Evolutionary conservation across 345 rosid genomes (phyloP), one percentile per base, ranked within the genome.

Genomic region (Brassica nigra): DNA sequence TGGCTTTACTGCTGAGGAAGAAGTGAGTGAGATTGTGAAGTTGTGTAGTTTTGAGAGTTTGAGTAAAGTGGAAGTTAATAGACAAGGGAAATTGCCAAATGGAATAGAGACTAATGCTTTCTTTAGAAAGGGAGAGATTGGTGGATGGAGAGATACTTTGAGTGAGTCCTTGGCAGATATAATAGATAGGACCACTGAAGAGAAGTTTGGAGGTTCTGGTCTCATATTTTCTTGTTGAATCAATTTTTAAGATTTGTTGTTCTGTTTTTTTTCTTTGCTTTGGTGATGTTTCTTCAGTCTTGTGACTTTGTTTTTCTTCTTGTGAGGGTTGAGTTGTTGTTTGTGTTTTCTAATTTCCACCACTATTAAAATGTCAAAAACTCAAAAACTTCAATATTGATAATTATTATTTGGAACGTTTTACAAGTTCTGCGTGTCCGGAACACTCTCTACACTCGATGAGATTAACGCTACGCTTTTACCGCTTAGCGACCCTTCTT

Each of bases 401-500:
- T 37, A 10, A 37, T 8, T 37, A 37, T 10, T 37, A 8, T 8
- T 37, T 37, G 12, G 44, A 70, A 85, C 98, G 2, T 90, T 95
- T 82, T 95, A 86, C 70, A 86, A 85, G 72, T 95, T 95, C 80
- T 95, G 96, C 86, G 77, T 81, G 75, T 83, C 90, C 1, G 97
- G 96, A 77, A 80, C 83, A 4, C 89, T 93, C 55, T 84, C 84
- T 82, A 80, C 78, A 83, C 92, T 95, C 6, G 89, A 93, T 75
- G 97, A 91, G 82, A 89, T 95, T 14, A 95, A 95, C 76, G 85
- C 87, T 34, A 82, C 80, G 10, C 82, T 93, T 29, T 73, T 86
- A 78, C 90, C 90, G 0, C 89, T 93, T 16, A 83, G 85, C 74
- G 90, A 93, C 68, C 91, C 97, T 72, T 83, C 94, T 7, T 18